Evolutionary conservation across 1,139 yeast species (phyloP), one percentile per base, ranked within the genome.

Genomic region (Lipomyces yarrowii): DNA sequence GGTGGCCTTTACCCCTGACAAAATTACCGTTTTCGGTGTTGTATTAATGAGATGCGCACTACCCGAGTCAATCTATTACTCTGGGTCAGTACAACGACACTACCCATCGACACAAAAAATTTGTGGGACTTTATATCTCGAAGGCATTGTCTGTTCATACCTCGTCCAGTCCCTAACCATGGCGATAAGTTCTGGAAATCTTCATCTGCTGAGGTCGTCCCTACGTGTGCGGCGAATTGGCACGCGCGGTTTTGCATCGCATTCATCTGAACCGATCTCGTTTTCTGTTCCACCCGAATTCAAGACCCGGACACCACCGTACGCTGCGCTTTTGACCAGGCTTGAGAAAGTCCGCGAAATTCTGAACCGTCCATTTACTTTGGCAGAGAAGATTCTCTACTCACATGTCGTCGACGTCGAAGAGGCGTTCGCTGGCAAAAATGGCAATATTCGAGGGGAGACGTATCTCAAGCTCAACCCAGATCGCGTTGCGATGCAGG

Each of bases 401-500:
- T 89, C 98, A 1, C 99, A 94, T 79, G 82, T 94, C 74, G 90
- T 87, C 59, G 82, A 91, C 75, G 96, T 97, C 8, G 94, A 90
- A 74, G 97, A 91, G 71, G 83, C 89, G 55, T 81, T 91, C 65
- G 82, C 85, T 1, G 80, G 83, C 63, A 75, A 77, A 54, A 78
- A 81, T 67, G 79, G 86, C 10, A 83, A 86, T 68, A 85, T 93
- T 71, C 85, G 99, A 74, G 99, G 99, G 62, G 78, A 85, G 68
- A 86, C 90, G 68, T 94, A 94, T 77, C 85, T 94, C 76, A 94
- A 94, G 81, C 83, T 94, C 73, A 85, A 88, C 76, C 99, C 99
- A n/a, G 99, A 94, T 77, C 85, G 99, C 74, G 99, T 94, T 26
- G 99, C 99, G 33, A 93, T 93, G 98, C 99, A 94, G 81, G 99